Percentiles rank a stretch among this genome's conserved stretches.
phyloP scores from a whole-genome alignment of 306 rosid genomes.

The Herpetospermum pedunculosum region DNA sequence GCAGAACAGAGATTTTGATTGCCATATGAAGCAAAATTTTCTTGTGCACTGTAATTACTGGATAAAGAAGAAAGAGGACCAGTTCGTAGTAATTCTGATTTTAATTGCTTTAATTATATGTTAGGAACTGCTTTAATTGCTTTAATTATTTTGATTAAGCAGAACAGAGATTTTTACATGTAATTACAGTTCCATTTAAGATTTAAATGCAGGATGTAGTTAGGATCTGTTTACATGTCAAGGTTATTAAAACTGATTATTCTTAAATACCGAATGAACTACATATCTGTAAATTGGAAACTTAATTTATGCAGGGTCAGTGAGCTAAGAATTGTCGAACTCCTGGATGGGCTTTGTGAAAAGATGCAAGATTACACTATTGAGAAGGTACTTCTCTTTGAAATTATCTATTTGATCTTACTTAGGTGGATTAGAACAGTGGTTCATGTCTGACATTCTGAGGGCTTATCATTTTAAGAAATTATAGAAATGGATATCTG shows the following conservation, averaged over 20 bases:
- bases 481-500: neutral
- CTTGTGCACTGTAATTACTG: neutral
- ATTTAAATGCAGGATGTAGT: neutral
- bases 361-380: conserved; percentile 93
- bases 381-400: conserved; percentile 32
- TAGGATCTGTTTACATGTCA: neutral
- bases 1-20: neutral
- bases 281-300: neutral
- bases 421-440: neutral
- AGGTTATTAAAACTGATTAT: neutral
- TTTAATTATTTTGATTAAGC: too few species aligned
- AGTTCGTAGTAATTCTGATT: neutral
- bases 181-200: neutral
- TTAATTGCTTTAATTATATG: neutral
- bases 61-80: neutral
- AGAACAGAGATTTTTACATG: too few species aligned
- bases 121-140: too few species aligned
- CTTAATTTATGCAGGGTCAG: conserved; percentile 44
- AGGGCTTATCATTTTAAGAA: neutral
- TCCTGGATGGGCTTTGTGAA: conserved; percentile 85
- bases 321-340: conserved; percentile 84
- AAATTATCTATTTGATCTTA: neutral
- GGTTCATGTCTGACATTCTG: neutral
- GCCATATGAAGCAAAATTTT: neutral
- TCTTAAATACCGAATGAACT: conserved; percentile 5